These are phyloP conservation scores for Fusarium scirpi DNA, from an alignment of 2,329 filamentous ascomycete genomes.

Conservation along the genomic window DNA sequence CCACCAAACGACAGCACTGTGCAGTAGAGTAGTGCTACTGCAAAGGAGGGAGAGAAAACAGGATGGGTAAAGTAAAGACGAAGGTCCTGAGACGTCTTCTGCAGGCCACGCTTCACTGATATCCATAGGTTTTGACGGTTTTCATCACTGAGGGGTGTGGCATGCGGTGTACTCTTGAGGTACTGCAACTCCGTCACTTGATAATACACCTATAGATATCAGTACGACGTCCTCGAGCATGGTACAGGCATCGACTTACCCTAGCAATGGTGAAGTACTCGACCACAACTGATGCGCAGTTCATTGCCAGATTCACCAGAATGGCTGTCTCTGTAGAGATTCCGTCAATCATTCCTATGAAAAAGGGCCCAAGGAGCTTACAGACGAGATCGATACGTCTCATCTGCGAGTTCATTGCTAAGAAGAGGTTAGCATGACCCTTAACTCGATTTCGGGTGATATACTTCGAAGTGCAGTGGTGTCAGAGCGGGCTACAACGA, in stretches of 20 bases:
- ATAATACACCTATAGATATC: constrained; percentile 42
- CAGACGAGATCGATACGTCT: constrained; percentile 71
- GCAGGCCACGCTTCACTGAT: constrained; percentile 9
- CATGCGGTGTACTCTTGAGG: constrained; percentile 31
- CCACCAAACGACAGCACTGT: constrained; percentile 70
- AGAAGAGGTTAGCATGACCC: not conserved
- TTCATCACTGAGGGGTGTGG: not conserved
- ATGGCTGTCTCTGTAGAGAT: constrained; percentile 63
- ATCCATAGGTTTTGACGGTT: not conserved
- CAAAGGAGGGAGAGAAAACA: constrained; percentile 71
- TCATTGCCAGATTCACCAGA: constrained; percentile 62
- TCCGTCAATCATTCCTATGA: constrained; percentile 65
- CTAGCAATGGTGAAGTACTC: constrained; percentile 65
- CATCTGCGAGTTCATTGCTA: constrained; percentile 68
- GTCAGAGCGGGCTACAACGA: constrained; percentile 45
- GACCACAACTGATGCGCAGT: constrained; percentile 58
- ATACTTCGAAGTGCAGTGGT: constrained; percentile 35
- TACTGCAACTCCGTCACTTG: constrained; percentile 46
- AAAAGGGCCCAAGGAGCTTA: constrained; percentile 68
- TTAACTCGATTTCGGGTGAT: not conserved
- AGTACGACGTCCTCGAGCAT: not conserved
- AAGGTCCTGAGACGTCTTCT: constrained; percentile 34
- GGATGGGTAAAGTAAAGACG: constrained; percentile 64
- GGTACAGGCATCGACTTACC: not conserved
- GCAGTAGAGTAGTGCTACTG: constrained; percentile 70